Evolutionary conservation across 768 basidiomycete genomes (phyloP), one percentile per base, ranked within the genome.

Genomic region (Vararia minispora): DNA sequence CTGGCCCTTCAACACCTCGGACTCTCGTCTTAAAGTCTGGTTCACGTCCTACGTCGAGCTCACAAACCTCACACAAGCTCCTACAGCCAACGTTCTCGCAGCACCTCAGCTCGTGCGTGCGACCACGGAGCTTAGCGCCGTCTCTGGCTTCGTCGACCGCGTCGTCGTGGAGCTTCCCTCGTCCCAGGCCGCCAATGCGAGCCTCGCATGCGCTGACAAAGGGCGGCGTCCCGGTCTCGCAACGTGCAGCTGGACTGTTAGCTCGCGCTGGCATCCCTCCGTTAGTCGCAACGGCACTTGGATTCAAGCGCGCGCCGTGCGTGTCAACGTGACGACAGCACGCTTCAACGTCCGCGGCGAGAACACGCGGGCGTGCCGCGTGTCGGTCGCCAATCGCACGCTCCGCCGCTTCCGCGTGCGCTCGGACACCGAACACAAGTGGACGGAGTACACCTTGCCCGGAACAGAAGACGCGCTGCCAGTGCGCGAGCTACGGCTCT

Each of bases 11-110:
- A 69, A 5, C 18, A 41, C 71, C 12, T 57, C 63, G 28, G 54
- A 68, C 16, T 55, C 69, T 4, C 83, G 82, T 0, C 58, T 86
- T 50, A 85, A 83, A 45, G 57, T 85, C 1, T 83, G 66, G 56
- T 88, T 86, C 65, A 65, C 66, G 34, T 85, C 87, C 52, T 62
- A 52, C 2, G 60, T 84, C 5, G 60, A 68, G 33, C 56, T 84
- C 27, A 47, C 27, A 14, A 43, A 33, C n/a, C 3, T 39, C 14
- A 28, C 18, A 3, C n/a, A 5, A 20, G 23, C 10, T 9, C 10
- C 9, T 10, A 13, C 24, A 17, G 11, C 6, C 23, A n/a, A n/a
- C n/a, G n/a, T n/a, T n/a, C n/a, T n/a, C n/a, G 9, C 32, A 7
- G 10, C 36, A 42, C 22, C 44, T 49, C 5, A 46, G n/a, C 38